These are phyloP conservation scores for Collybia sp. DNA, from an alignment of 768 basidiomycete genomes.

Conservation along the genomic window DNA sequence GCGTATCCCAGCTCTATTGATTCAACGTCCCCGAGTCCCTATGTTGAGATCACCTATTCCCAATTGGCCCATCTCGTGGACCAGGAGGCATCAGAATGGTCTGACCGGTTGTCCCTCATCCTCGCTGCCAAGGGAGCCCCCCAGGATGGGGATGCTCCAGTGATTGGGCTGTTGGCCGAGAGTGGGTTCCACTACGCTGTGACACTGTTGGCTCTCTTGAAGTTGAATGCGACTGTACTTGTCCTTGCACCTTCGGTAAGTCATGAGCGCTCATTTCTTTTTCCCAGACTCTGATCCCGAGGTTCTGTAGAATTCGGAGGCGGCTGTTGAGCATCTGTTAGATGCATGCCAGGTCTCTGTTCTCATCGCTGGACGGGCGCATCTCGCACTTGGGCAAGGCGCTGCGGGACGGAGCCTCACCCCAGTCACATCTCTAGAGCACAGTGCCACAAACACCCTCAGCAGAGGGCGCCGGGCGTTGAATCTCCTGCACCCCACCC, in stretches of 20 bases:
- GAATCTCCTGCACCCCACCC: constrained; percentile 1
- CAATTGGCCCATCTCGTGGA: constrained; percentile 5
- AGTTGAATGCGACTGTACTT: constrained; percentile 6
- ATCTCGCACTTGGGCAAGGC: background rate
- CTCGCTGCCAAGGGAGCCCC: background rate
- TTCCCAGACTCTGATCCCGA: background rate
- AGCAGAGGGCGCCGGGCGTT: background rate
- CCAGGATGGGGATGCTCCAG: constrained; percentile 2
- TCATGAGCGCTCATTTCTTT: background rate
- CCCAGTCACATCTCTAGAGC: background rate
- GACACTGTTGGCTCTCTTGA: constrained; percentile 5
- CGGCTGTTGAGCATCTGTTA: constrained; percentile 8
- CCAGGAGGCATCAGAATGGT: constrained; percentile 1
- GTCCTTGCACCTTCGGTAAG: constrained; percentile 6
- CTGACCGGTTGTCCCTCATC: background rate
- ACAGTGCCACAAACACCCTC: background rate
- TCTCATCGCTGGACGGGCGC: background rate
- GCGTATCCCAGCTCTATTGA: constrained; percentile 2
- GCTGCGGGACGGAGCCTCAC: background rate
- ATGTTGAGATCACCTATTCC: constrained; percentile 6
- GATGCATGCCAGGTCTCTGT: constrained; percentile 3
- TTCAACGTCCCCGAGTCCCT: background rate
- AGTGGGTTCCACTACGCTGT: constrained; percentile 6
- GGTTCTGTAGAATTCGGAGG: constrained; percentile 7
- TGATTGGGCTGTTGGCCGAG: constrained; percentile 5